These are phyloP conservation scores for Aspergillus pseudoviridinutans DNA, from an alignment of 2,329 filamentous ascomycete species.

Conservation along the genomic window DNA sequence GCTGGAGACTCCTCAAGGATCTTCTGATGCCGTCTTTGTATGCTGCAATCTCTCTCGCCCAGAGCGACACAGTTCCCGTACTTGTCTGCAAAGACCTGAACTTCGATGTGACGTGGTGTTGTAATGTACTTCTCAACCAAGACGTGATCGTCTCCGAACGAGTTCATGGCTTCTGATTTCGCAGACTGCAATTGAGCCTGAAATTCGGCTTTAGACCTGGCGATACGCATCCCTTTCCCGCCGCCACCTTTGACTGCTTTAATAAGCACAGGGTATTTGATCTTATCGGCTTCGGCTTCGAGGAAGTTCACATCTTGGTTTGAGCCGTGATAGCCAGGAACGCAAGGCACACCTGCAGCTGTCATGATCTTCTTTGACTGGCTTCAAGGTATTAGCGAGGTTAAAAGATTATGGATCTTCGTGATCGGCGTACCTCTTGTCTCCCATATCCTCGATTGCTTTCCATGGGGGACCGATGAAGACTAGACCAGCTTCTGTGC, in stretches of 20 bases:
- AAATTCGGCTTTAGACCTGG: constrained; percentile 55
- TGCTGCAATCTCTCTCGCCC: constrained; percentile 63
- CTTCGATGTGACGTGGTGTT: constrained; percentile 63
- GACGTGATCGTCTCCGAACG: constrained; percentile 64
- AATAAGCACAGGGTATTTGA: constrained; percentile 61
- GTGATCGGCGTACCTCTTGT: constrained; percentile 64
- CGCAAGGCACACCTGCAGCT: constrained; percentile 88
- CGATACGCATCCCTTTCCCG: constrained; percentile 68
- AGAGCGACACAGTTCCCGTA: constrained; percentile 62
- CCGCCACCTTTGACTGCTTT: constrained; percentile 63
- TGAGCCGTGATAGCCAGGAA: constrained; percentile 87
- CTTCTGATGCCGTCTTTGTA: constrained; percentile 63
- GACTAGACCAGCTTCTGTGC: constrained; percentile 81
- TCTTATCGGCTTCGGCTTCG: constrained; percentile 67
- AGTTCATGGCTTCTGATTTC: constrained; percentile 61
- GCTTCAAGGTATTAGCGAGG: constrained; percentile 28
- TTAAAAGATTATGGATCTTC: neutral
- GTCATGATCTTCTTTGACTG: constrained; percentile 96
- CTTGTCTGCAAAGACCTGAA: constrained; percentile 64
- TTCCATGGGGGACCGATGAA: constrained; percentile 87
- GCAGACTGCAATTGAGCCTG: constrained; percentile 59
- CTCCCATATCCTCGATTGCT: constrained; percentile 79
- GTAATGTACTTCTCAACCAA: constrained; percentile 66
- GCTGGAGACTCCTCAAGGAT: constrained; percentile 64
- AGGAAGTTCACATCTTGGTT: constrained; percentile 67